Evolutionary conservation across 441 rosid species (phyloP), one percentile per base, ranked within the genome.

Genomic region (Croton laevigatus): DNA sequence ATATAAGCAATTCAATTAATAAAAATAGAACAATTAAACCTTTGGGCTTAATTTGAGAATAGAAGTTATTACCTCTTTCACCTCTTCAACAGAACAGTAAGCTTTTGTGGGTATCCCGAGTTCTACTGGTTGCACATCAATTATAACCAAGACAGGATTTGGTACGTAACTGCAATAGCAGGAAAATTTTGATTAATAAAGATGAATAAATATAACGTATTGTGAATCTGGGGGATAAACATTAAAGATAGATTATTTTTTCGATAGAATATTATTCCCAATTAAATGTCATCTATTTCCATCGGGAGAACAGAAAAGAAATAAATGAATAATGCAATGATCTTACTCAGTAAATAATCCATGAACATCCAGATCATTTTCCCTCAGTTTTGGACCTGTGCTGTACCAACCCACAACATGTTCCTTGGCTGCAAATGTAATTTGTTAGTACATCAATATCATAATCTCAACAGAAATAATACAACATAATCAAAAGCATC

Each of bases 381-480:
- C 93, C 76, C 89, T 79, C 54, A 92, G 82, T 78, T 92, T 90
- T 32, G 97, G 97, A 42, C 94, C 93, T 0, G 97, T 90, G 73
- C 96, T 92, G 72, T 90, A 90, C 97, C 97, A 92, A 65, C 97
- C 97, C 59, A 92, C 93, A 22, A 92, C 97, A 75, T 92, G 96
- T 82, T 92, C 96, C 90, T 89, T 91, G 69, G 97, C 96, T 91
- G 82, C 79, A 81, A 69, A 69, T 65, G 1, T 3, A 40, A 70
- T 0, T 27, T 0, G 52, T 45, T 9, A 63, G 52, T 40, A 59
- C 20, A 64, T 73, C 49, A 72, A 37, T 20, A 69, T 22, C 66
- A 75, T 1, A 54, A 61, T 61, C 52, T 36, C 49, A 59, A 10
- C 2, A 9, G 53, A 19, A 53, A 1, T 68, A 37, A 36, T 2